Evolutionary conservation across 169 alveolate genomes (phyloP), one percentile per base, ranked within the genome.

Genomic region (Plasmodium yoelii): DNA sequence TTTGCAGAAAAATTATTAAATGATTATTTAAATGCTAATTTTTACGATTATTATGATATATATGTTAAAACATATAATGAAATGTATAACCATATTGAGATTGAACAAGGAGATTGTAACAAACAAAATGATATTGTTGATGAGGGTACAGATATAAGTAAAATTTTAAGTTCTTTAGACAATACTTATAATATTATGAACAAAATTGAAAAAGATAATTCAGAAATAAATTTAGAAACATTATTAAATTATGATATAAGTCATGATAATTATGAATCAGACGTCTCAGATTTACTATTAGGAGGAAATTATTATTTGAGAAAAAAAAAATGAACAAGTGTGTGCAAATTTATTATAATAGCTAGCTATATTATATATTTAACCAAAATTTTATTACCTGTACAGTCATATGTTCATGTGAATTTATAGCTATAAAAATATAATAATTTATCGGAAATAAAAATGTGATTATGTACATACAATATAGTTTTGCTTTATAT

Each of bases 41-140:
- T 18, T 74, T 74, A 74, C 34, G 88, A 74, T 39, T 74, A 74
- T 67, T 74, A 61, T 55, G 88, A 74, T 65, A 22, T 74, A 55
- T 61, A 74, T 74, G 88, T 74, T 12, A 74, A 74, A 65, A 74
- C 88, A 34, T 61, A 44, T 39, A 55, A 65, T 24, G 88, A 74
- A 53, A 74, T 74, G 88, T 49, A 42, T 53, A 74, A 49, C n/a
- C 88, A 74, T 56, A 28, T 74, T 9, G 55, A 47, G 18, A 39
- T 74, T 9, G 73, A 67, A 46, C 47, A 24, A 74, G 75, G 49
- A 18, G 49, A 19, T 53, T 44, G 60, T 22, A 61, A 19, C 13
- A 61, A 39, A 6, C 88, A 74, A 44, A 74, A 42, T n/a, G 88
- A 74, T 61, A 74, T 74, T 10, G 88, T 74, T 24, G 88, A 74